A percentile compares a stretch with the other conserved stretches of the same genome.
phyloP scores from a whole-genome alignment of 352 stramenopile genomes.

The Phytophthora agathidicida region DNA sequence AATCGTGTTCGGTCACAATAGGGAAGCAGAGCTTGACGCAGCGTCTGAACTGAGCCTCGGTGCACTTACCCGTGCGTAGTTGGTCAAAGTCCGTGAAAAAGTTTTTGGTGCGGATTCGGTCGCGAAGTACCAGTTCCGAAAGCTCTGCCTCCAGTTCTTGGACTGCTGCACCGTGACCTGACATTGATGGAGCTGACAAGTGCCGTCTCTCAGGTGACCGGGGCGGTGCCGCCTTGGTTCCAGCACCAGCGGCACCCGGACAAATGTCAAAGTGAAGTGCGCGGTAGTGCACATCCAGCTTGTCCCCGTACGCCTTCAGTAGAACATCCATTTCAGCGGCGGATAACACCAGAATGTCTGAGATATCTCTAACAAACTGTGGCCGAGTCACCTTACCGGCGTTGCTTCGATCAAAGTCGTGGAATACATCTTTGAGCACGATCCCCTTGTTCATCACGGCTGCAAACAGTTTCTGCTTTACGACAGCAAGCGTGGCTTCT shows the following conservation, averaged over 20 bases:
- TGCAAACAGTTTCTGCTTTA: conserved; percentile 63
- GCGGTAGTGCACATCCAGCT: conserved; percentile 81
- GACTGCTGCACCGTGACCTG: conserved; percentile 21
- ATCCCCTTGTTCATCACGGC: conserved; percentile 82
- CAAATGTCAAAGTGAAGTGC: conserved; percentile 76
- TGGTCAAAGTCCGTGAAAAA: conserved; percentile 88
- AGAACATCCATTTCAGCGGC: conserved; percentile 60
- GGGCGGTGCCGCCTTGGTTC: conserved; percentile 28
- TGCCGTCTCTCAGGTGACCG: conserved; percentile 63
- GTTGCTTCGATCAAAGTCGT: conserved; percentile 87
- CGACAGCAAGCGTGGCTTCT: conserved; percentile 31
- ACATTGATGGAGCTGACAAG: conserved; percentile 38
- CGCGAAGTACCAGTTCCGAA: conserved; percentile 60
- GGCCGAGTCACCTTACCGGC: conserved; percentile 82
- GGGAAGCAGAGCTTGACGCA: conserved; percentile 83
- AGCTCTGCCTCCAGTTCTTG: conserved; percentile 66
- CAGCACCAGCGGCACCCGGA: conserved; percentile 40
- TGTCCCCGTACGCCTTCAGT: conserved; percentile 74
- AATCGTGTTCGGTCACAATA: conserved; percentile 61
- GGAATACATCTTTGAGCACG: conserved; percentile 89
- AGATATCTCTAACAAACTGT: conserved; percentile 78
- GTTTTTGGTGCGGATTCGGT: conserved; percentile 84
- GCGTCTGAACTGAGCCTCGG: conserved; percentile 77
- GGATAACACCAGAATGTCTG: conserved; percentile 65
- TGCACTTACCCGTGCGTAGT: conserved; percentile 76